Evolutionary conservation across 2,329 filamentous ascomycete species (phyloP), one percentile per base, ranked within the genome.

Genomic region (Trichoderma sp.): DNA sequence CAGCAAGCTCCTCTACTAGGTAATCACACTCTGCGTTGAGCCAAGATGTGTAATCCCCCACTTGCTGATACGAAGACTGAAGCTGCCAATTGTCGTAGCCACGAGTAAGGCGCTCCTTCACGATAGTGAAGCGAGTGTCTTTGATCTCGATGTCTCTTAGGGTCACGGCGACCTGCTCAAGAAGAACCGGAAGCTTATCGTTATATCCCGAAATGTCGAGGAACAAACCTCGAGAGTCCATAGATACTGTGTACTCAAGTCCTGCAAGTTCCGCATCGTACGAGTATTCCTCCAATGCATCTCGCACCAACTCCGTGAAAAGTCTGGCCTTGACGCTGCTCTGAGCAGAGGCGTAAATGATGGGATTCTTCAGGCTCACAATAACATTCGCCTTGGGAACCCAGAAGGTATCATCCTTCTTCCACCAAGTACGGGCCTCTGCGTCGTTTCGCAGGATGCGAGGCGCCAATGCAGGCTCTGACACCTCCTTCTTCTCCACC

Each of bases 361-460:
- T 80, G 0, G 93, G 91, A 68, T 90, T 97, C 73, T 90, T 88
- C 71, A 96, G 84, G 72, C 90, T 92, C 71, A 97, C 87, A 71
- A 93, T 87, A 19, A 98, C 83, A 68, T 93, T 95, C 4, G 92
- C 95, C 78, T 97, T 97, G 9, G 95, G 95, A 10, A 98, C 95
- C 94, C 94, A 98, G 79, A 98, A 99, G 0, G 90, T 93, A 73
- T 99, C 95, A 74, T 99, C 95, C 80, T 98, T 98, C 83, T 99
- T 99, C 84, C 90, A 97, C 95, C 95, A 99, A 3, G 92, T 90
- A 34, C 94, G 89, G 1, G 92, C 89, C 37, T 89, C 82, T 6
- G 89, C 84, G 72, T 97, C 94, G 73, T 97, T 93, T 72, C 94
- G 89, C 70, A 99, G 90, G 27, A 99, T 84, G 69, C 89, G 90